phyloP scores from a whole-genome alignment of 768 basidiomycete species.

The Leccinum imitatum region DNA sequence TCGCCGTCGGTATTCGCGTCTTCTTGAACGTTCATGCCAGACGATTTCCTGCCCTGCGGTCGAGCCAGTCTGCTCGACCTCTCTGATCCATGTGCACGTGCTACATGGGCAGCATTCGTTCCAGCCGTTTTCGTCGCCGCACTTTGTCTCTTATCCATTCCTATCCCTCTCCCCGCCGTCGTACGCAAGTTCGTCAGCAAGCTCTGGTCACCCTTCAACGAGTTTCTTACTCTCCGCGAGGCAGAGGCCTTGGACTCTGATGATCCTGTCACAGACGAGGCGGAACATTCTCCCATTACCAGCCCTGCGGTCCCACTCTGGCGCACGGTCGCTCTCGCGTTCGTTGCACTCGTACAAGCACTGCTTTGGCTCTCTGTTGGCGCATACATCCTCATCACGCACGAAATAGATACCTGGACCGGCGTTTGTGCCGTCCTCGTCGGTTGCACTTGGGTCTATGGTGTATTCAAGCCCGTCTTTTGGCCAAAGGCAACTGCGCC shows the following conservation, averaged over 20 bases:
- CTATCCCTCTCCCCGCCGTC: conserved; percentile 23
- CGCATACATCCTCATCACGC: conserved; percentile 50
- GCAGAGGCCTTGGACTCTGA: conserved; percentile 48
- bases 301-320: conserved; percentile 46
- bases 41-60: conserved; percentile 13
- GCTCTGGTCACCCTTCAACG: conserved; percentile 32
- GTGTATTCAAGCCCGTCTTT: conserved; percentile 52
- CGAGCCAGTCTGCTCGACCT: conserved; percentile 36
- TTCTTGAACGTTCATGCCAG: conserved; percentile 7
- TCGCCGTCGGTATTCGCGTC: no score
- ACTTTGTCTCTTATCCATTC: conserved; percentile 41
- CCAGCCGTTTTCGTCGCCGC: conserved; percentile 48
- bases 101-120: conserved; percentile 49
- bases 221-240: conserved; percentile 52
- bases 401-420: conserved; percentile 33
- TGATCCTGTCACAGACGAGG: neutral
- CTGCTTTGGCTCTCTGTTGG: conserved; percentile 60
- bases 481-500: conserved; percentile 58
- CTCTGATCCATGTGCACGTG: conserved; percentile 45
- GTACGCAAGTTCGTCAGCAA: conserved; percentile 15
- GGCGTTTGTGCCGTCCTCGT: conserved; percentile 45
- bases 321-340: conserved; percentile 57
- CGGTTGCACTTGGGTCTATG: conserved; percentile 66
- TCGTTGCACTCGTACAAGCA: conserved; percentile 54
- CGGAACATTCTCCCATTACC: neutral